Base-by-base conservation (phyloP, 2,329 filamentous ascomycete species). In the Zymoseptoria brevis region DNA sequence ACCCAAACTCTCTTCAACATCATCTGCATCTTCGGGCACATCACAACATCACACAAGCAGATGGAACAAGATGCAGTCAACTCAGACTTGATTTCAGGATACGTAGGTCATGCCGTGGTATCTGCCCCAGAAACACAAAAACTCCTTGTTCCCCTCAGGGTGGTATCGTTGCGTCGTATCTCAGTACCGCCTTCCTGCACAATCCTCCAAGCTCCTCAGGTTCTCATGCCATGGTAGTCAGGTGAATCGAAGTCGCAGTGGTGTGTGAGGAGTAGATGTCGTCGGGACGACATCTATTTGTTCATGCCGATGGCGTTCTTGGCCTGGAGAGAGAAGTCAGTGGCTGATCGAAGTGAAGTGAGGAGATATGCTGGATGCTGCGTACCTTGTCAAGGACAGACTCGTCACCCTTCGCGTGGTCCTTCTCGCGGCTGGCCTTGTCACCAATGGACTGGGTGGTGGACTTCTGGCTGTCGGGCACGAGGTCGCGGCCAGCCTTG, bases 361-460 rank as follows among this genome's bases (percentile, higher is more conserved):
- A 29, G 55, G 24, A 50, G 30, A 19, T 13, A 49, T 73, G 57
- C 69, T 68, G 30, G 72, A 41, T 70, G 35, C 35, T 45, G 35
- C 35, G 6, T 45, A 45, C 50, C 50, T 75, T 75, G 69, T 77
- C 75, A 63, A 67, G 58, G 52, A 73, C 57, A 21, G 62, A 74
- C 19, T n/a, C 16, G 58, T 73, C 64, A 49, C 77, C 75, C 62
- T 75, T 64, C 45, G 73, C 53, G 59, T 75, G 69, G 67, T 81
- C 78, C 60, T 76, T 74, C 57, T 71, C 56, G 57, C 80, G 79
- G 67, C 77, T 76, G 60, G 68, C 57, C 73, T 81, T 81, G 71
- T 83, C 81, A 45, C 74, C 74, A 50, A 73, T 62, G 64, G 80
- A 76, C 74, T 87, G 84, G 54, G 73, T 66, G 63, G 72, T 73